Base-by-base conservation (phyloP, 202 grass and related monocot species). In the Digitaria exilis region DNA sequence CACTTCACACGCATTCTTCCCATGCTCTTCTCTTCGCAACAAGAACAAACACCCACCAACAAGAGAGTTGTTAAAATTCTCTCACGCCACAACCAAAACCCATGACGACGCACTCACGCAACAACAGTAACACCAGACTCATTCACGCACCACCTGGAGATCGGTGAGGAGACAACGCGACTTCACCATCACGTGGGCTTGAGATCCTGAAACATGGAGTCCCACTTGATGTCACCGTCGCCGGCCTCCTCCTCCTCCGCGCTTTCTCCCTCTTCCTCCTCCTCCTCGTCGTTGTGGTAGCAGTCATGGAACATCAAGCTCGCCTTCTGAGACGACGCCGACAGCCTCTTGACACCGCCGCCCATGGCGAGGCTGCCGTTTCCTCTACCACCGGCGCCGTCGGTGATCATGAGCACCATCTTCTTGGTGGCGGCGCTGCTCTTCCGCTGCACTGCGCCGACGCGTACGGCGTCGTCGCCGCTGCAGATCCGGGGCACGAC, bases 371-470 rank as follows among this genome's bases (percentile, higher is more conserved):
- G 16, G 1, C 44, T 32, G 4, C 35, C 52, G 21, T 3, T 49
- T 0, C 19, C 50, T 31, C 22, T 14, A 7, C 57, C 76, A 35
- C 84, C 80, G 22, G 80, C 22, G 24, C 76, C 71, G 44, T 89
- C 84, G 45, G 90, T 92, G 70, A 92, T 87, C 90, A 92, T 92
- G 32, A 89, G 84, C 87, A 89, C 76, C 75, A 89, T 85, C 87
- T 89, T 83, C 84, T 77, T 87, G n/a, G 78, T 87, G 11, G 69
- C 65, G 13, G 35, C 35, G 21, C 16, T 4, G 31, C 45, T 77
- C 80, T 66, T 65, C 80, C 62, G 71, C 42, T 76, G 87, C 87
- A 87, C 43, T 6, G 75, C 79, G 25, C 76, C 84, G 1, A 70
- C 69, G 28, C 59, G 31, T 16, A 54, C 73, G 71, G 69, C 54